Conservation (phyloP, 2,329 filamentous ascomycete species). For the Kalaharituber pfeilii region DNA sequence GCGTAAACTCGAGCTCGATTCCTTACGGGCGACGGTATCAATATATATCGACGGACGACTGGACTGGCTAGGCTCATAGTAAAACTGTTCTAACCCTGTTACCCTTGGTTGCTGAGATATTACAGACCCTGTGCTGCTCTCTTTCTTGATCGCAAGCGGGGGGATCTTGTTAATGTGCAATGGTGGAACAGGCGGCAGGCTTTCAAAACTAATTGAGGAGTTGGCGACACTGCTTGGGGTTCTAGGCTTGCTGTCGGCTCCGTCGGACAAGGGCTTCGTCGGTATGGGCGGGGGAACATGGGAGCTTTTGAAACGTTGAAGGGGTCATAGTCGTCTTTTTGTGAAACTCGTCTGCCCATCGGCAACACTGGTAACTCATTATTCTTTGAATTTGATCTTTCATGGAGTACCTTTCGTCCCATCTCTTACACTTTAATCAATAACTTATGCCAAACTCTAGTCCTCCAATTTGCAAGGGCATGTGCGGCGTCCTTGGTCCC, state of each 20-base stretch:
- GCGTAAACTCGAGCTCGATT: not conserved
- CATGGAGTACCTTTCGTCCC: slow-evolving; percentile 1
- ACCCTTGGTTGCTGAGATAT: not conserved
- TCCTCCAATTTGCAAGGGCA: slow-evolving; percentile 1
- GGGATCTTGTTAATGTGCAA: slow-evolving; percentile 15
- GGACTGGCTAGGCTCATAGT: not conserved
- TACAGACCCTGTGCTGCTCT: slow-evolving; percentile 2
- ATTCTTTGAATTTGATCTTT: slow-evolving; percentile 1
- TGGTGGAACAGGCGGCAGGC: slow-evolving; percentile 17
- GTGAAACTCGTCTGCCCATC: not conserved
- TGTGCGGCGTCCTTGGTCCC: not conserved
- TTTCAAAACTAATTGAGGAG: slow-evolving; percentile 10
- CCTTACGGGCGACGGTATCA: not conserved
- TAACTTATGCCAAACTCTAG: not conserved
- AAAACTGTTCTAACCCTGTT: not conserved
- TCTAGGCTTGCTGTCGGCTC: not conserved
- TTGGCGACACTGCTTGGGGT: slow-evolving; percentile 1
- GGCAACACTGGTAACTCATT: not conserved
- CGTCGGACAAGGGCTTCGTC: not conserved
- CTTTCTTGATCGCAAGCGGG: slow-evolving; percentile 6
- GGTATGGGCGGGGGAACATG: not conserved
- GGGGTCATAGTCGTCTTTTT: not conserved
- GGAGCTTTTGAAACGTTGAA: slow-evolving; percentile 1
- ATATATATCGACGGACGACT: slow-evolving; percentile 1
- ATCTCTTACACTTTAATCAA: not conserved